Base-by-base conservation (phyloP, 2,329 filamentous ascomycete species). In the Ophiostoma quercus region DNA sequence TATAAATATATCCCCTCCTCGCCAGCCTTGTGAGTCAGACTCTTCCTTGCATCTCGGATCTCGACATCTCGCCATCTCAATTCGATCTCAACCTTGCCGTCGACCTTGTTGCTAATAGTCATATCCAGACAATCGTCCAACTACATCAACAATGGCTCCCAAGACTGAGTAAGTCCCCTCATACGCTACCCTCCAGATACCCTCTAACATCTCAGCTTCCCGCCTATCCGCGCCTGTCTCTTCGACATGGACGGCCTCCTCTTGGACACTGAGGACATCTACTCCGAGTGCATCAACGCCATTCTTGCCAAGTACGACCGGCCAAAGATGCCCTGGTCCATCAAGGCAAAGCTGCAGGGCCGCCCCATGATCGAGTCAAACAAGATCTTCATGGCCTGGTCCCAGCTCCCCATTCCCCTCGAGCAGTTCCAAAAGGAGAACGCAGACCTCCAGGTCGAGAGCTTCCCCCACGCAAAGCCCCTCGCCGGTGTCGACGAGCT, bases 181-280 rank as follows among this genome's bases (percentile, higher is more conserved):
- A n/a, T 39, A n/a, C 5, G 4, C 34, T 16, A 12, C 22, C 7
- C 1, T 1, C n/a, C 8, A 11, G 6, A 25, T 51, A 7, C 39
- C 19, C 29, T 7, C 60, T 68, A 9, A 68, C 60, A 67, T 41
- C 34, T 41, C 76, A 70, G 90, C 77, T 89, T 93, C 79, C 90
- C 92, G 25, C 88, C 90, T 66, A 85, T 98, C 71, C 87, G 93
- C 75, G 95, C 94, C 74, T 97, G 94, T 80, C 89, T 99, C 74
- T 98, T 99, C 79, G 95, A 99, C 83, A 97, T 98, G 94, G 95
- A 99, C 80, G 95, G 95, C 72, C 89, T 99, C 47, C 87, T 99
- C 25, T 91, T 99, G 77, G 89, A 98, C 80, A 93, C 92, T 43
- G 95, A 98, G 82, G 95, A 98, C 76, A 79, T 88, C 70, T 98